These are phyloP conservation scores for Russula abietina DNA, from an alignment of 768 basidiomycete genomes.

Conservation along the genomic window DNA sequence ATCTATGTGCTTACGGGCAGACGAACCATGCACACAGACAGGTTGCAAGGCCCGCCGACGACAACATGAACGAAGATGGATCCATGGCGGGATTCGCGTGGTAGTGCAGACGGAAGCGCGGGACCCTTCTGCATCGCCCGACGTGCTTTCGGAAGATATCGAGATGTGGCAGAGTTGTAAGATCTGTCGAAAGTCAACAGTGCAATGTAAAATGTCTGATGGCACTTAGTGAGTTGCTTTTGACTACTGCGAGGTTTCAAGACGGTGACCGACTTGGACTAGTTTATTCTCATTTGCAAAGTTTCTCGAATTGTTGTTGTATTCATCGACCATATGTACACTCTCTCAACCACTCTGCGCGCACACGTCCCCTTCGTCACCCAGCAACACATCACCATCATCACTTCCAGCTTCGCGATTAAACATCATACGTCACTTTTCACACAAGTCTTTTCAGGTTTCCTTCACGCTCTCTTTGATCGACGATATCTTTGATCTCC, in stretches of 20 bases:
- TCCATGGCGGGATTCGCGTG: conserved; percentile 17
- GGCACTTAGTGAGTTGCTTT: conserved; percentile 45
- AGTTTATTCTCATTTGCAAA: conserved; percentile 45
- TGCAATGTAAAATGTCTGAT: conserved; percentile 37
- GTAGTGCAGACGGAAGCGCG: conserved; percentile 2
- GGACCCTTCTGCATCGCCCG: not conserved
- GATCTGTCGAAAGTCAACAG: conserved; percentile 39
- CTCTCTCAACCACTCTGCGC: conserved; percentile 19
- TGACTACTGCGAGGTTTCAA: conserved; percentile 40
- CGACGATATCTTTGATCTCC: conserved; percentile 56
- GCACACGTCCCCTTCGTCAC: conserved; percentile 19
- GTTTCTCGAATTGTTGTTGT: conserved; percentile 24
- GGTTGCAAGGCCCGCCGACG: conserved; percentile 29
- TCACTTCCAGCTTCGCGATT: conserved; percentile 31
- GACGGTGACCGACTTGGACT: conserved; percentile 28
- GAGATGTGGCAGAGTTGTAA: conserved; percentile 47
- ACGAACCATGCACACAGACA: conserved; percentile 35
- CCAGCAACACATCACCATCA: conserved; percentile 13
- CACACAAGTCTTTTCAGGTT: conserved; percentile 33
- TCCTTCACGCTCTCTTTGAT: conserved; percentile 43
- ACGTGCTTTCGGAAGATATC: conserved; percentile 30
- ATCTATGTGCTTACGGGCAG: conserved; percentile 31
- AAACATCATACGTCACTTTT: conserved; percentile 41
- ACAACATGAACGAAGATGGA: conserved; percentile 22
- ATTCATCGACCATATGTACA: conserved; percentile 32